Conservation (phyloP, 164 flowering plant genomes). For the Macadamia integrifolia region DNA sequence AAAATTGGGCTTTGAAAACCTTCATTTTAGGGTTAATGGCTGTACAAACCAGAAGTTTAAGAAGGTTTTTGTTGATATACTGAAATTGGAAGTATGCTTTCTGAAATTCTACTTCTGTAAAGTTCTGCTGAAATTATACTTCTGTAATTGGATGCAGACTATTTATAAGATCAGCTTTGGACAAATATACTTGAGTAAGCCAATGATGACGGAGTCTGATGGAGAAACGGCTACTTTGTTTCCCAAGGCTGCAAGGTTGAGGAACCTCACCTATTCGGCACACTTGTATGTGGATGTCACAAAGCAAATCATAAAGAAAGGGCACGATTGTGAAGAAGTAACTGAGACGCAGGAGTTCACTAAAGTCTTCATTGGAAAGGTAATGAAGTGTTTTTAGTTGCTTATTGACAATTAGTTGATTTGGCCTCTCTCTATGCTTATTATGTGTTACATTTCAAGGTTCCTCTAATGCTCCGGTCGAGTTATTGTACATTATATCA, state of each 20-base stretch:
- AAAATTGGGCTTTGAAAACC: neutral
- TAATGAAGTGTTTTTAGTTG: conserved; percentile 14
- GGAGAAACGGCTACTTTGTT: conserved; percentile 96
- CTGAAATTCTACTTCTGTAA: no score
- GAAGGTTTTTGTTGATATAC: no score
- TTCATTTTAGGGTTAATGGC: neutral
- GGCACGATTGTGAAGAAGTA: conserved; percentile 93
- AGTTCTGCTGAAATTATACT: neutral
- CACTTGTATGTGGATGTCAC: conserved; percentile 95
- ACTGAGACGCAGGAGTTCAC: conserved; percentile 90
- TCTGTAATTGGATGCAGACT: conserved; percentile 53
- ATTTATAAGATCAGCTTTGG: conserved; percentile 94
- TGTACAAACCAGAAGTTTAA: neutral
- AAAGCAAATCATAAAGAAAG: conserved; percentile 82
- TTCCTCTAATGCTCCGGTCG: conserved; percentile 97
- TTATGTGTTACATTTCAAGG: conserved; percentile 32
- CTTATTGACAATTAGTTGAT: neutral
- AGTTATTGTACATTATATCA: conserved; percentile 91
- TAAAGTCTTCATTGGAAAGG: conserved; percentile 97
- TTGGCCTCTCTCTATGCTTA: neutral
- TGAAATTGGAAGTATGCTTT: no score
- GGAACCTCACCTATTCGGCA: conserved; percentile 92
- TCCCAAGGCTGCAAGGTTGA: conserved; percentile 93
- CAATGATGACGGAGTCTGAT: conserved; percentile 99
- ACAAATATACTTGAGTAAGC: conserved; percentile 93